Evolutionary conservation across 2,329 filamentous ascomycete genomes (phyloP).

Genomic region (Beauveria varroae): DNA sequence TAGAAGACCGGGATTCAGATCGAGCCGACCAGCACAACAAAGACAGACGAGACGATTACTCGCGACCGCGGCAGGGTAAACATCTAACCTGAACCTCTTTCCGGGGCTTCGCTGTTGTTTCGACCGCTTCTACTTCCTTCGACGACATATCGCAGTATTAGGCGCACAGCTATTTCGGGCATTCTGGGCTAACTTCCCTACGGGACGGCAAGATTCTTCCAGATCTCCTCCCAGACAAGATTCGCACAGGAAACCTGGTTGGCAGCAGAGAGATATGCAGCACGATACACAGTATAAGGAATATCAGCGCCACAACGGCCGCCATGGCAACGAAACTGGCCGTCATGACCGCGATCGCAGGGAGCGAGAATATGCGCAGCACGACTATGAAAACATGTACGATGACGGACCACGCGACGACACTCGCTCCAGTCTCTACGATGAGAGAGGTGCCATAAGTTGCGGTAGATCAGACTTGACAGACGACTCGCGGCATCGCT

Average conservation of each 20-base stretch:
- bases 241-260: constrained; percentile 27
- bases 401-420: constrained; percentile 27
- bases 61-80: constrained; percentile 45
- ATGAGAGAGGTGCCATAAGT: constrained; percentile 12
- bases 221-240: constrained; percentile 35
- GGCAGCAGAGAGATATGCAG: constrained; percentile 19
- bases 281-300: constrained; percentile 14
- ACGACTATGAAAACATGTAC: constrained; percentile 26
- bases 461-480: constrained; percentile 10
- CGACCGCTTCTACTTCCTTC: background rate
- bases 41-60: constrained; percentile 29
- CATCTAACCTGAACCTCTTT: constrained; percentile 27
- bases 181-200: constrained; percentile 38
- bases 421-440: constrained; percentile 18
- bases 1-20: constrained; percentile 18
- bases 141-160: background rate
- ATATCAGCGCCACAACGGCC: constrained; percentile 17
- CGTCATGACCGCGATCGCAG: constrained; percentile 14
- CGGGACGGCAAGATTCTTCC: constrained; percentile 35
- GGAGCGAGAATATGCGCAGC: background rate
- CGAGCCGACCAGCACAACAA: constrained; percentile 10
- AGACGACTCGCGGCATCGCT: constrained; percentile 11
- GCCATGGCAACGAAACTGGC: background rate
- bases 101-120: background rate
- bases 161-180: constrained; percentile 20